phyloP scores from a whole-genome alignment of 805 yeast species.

The Scheffersomyces lignosus region DNA sequence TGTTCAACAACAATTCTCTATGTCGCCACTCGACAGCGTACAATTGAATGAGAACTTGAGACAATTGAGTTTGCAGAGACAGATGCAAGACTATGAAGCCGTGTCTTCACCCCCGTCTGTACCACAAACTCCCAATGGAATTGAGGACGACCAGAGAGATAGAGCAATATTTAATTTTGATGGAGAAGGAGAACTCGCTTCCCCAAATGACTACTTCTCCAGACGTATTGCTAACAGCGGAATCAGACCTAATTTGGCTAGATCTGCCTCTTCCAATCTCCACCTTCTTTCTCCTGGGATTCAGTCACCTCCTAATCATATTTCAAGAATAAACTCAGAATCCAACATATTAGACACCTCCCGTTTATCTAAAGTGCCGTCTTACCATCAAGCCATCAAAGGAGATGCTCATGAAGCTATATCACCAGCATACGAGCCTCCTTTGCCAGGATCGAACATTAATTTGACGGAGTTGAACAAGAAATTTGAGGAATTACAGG shows the following conservation, averaged over 20 bases:
- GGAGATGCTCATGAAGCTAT: conserved; percentile 46
- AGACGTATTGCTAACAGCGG: conserved; percentile 7
- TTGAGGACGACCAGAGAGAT: conserved; percentile 23
- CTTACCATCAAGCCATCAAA: conserved; percentile 77
- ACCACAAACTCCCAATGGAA: conserved; percentile 9
- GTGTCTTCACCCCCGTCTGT: conserved; percentile 3
- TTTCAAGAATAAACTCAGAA: conserved; percentile 60
- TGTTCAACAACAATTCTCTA: conserved; percentile 24
- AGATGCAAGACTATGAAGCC: conserved; percentile 34
- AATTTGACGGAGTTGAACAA: conserved; percentile 31
- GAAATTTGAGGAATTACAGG: conserved; percentile 23
- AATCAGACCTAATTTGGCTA: neutral
- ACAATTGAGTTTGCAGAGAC: conserved; percentile 50
- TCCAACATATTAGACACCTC: neutral
- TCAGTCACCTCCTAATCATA: conserved; percentile 54
- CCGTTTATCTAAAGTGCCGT: conserved; percentile 69
- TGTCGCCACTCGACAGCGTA: conserved; percentile 40
- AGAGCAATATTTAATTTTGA: conserved; percentile 37
- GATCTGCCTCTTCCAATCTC: neutral
- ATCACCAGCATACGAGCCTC: conserved; percentile 73
- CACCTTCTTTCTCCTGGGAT: conserved; percentile 37
- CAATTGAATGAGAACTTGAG: conserved; percentile 53
- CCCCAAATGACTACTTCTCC: conserved; percentile 35
- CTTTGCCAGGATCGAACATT: conserved; percentile 41
- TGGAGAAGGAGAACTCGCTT: conserved; percentile 19